Evolutionary conservation across 2,329 filamentous ascomycete genomes (phyloP).

Genomic region (Colletotrichum agaves): DNA sequence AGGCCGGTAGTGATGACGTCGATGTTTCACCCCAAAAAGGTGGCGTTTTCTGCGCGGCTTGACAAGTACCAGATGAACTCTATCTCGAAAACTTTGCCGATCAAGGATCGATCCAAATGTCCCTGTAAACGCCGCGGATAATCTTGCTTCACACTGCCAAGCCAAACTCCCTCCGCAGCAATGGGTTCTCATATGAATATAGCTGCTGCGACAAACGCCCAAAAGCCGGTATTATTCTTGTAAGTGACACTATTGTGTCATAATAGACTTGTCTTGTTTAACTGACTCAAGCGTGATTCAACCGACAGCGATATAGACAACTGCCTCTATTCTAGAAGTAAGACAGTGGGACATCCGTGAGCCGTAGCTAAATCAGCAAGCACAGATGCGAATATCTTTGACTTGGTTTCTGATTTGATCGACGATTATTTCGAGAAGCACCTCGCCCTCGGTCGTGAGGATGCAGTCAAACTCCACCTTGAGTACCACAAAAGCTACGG

Average conservation of each 20-base stretch:
- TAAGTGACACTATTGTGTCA: neutral
- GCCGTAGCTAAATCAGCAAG: neutral
- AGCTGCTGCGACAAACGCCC: neutral
- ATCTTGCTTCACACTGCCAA: neutral
- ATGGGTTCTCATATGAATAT: neutral
- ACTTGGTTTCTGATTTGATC: constrained; percentile 88
- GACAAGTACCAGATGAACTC: neutral
- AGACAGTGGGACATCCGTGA: neutral
- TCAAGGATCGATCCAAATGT: neutral
- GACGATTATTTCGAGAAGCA: constrained; percentile 72
- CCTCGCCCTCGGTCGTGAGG: constrained; percentile 76
- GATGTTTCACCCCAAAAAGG: neutral
- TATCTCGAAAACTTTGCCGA: neutral
- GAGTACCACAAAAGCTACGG: constrained; percentile 97
- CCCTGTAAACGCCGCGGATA: neutral
- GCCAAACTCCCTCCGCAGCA: neutral
- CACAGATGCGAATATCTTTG: constrained; percentile 80
- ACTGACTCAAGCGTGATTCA: neutral
- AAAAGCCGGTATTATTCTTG: neutral
- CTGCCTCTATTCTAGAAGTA: neutral
- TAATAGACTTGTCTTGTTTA: too few species aligned
- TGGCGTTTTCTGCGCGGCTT: neutral
- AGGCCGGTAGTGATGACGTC: neutral
- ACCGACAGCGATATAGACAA: neutral
- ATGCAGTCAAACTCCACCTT: constrained; percentile 84